These are phyloP conservation scores for Cryphonectria nitschkei DNA, from an alignment of 2,329 filamentous ascomycete genomes.

Conservation along the genomic window DNA sequence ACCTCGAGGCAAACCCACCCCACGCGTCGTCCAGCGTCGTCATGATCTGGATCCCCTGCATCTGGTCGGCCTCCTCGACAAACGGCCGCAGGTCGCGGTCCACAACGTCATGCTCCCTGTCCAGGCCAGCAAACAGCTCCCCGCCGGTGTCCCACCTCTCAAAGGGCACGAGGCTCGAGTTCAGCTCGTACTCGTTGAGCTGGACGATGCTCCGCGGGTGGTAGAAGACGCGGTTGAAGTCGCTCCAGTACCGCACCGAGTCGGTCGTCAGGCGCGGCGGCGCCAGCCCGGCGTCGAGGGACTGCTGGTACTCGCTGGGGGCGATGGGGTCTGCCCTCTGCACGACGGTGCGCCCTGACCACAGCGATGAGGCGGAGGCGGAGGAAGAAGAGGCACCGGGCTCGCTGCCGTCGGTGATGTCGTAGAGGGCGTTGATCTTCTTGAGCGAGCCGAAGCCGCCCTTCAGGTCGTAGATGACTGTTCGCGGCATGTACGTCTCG, in stretches of 20 bases:
- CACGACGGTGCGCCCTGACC: slow-evolving; percentile 64
- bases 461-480: slow-evolving; percentile 93
- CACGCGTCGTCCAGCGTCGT: slow-evolving; percentile 76
- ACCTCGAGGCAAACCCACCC: slow-evolving; percentile 75
- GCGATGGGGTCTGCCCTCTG: slow-evolving; percentile 70
- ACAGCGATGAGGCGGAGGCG: slow-evolving; percentile 41
- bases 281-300: slow-evolving; percentile 71
- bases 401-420: slow-evolving; percentile 46
- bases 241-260: slow-evolving; percentile 92
- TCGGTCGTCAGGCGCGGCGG: slow-evolving; percentile 68
- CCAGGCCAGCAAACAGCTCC: slow-evolving; percentile 73
- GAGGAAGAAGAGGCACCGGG: slow-evolving; percentile 10
- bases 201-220: slow-evolving; percentile 88
- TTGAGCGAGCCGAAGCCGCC: slow-evolving; percentile 87
- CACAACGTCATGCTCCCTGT: slow-evolving; percentile 81
- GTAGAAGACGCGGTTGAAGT: slow-evolving; percentile 88
- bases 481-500: slow-evolving; percentile 91
- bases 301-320: slow-evolving; percentile 76
- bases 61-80: slow-evolving; percentile 87
- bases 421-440: slow-evolving; percentile 88
- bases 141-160: slow-evolving; percentile 75
- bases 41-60: slow-evolving; percentile 85
- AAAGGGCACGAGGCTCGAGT: slow-evolving; percentile 80
- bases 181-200: slow-evolving; percentile 83
- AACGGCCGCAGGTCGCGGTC: slow-evolving; percentile 91